Base-by-base conservation (phyloP, 208 protist genomes). In the Trypanosoma vivax region DNA sequence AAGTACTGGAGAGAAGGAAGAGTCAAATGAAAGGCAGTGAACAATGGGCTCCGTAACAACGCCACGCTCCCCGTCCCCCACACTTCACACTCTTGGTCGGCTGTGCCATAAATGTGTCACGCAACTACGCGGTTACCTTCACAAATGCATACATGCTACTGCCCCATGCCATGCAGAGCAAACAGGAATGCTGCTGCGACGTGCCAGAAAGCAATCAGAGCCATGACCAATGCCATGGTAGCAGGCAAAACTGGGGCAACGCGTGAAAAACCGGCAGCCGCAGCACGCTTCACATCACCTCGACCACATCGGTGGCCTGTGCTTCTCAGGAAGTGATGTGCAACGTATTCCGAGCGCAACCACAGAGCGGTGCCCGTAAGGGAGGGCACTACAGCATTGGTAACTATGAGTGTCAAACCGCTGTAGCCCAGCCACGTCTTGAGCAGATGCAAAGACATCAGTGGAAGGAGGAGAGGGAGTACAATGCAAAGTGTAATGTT, bases 291-390 rank as follows among this genome's bases (percentile, higher is more conserved):
- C 27, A 48, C 49, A 14, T 56, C 40, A 4, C 29, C 34, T n/a
- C 38, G n/a, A 43, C 59, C 14, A 25, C 49, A 58, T n/a, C 70
- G 66, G 13, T 37, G 28, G 16, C 61, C 49, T 3, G 63, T 61
- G 63, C 79, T 73, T 2, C 33, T 49, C 3, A 86, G 18, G 43
- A 83, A 90, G 5, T 29, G 38, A 2, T 21, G 47, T 13, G 72
- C 78, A 16, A 90, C n/a, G 33, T 63, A 71, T 38, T 77, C 50
- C 0, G 73, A 73, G 21, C 60, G 63, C n/a, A 91, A 34, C 66
- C 73, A 88, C 40, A 84, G 38, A 0, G 73, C 6, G 11, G 59
- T 28, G 0, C 59, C 73, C 16, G 59, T 40, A 10, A 73, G 27
- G 0, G 67, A 78, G 11, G 54, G 59, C 13, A 68, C 64, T 0